phyloP scores from a whole-genome alignment of 306 rosid genomes.

The Cicer chorassanicum region DNA sequence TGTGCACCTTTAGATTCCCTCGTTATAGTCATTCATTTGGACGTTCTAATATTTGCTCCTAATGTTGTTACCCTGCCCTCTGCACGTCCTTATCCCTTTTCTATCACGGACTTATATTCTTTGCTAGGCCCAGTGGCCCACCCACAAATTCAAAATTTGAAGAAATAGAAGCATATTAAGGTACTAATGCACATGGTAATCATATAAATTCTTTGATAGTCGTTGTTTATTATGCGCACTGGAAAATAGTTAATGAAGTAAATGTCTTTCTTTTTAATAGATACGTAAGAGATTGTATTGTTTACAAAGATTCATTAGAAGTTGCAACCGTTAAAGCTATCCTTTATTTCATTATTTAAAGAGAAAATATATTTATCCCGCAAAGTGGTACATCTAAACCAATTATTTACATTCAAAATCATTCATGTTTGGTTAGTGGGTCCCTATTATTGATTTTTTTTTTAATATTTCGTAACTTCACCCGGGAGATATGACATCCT shows the following conservation, averaged over 20 bases:
- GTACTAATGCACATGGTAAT: not conserved
- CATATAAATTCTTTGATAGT: not conserved
- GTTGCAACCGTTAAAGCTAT: not conserved
- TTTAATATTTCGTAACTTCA: no score
- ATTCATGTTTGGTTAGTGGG: no score
- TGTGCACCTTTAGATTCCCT: slow-evolving; percentile 41
- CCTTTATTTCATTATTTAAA: not conserved
- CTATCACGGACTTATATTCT: slow-evolving; percentile 45
- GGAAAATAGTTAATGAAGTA: not conserved
- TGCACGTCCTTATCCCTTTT: slow-evolving; percentile 33
- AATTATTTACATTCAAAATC: no score
- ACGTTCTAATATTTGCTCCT: slow-evolving; percentile 37
- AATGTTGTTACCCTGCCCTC: slow-evolving; percentile 34
- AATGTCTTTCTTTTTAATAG: not conserved
- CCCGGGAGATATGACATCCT: no score
- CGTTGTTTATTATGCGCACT: not conserved
- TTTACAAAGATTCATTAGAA: not conserved
- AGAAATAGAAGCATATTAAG: not conserved
- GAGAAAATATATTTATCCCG: no score
- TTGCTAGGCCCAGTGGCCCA: slow-evolving; percentile 49
- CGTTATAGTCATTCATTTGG: slow-evolving; percentile 43
- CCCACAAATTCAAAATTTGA: slow-evolving; percentile 25
- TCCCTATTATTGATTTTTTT: no score
- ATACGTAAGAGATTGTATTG: not conserved
- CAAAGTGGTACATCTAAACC: no score